phyloP scores from a whole-genome alignment of 2,329 filamentous ascomycete species.

The Colletotrichum sp. region DNA sequence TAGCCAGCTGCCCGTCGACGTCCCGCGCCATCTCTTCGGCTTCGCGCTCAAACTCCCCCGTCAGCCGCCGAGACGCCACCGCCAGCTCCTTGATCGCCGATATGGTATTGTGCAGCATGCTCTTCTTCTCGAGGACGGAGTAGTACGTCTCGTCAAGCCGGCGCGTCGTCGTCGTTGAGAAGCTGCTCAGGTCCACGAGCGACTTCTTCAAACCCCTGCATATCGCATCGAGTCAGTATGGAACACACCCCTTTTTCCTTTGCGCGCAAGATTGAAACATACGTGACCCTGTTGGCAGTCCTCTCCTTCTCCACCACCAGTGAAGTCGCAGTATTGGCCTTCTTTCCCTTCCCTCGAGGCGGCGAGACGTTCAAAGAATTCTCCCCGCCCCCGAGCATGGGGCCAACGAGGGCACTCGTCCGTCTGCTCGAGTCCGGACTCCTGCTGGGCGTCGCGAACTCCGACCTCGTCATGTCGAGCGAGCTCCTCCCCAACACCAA shows the following conservation, averaged over 20 bases:
- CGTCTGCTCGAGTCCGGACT: slow-evolving; percentile 50
- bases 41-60: slow-evolving; percentile 64
- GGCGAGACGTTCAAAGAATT: not conserved
- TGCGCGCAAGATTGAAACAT: slow-evolving; percentile 22
- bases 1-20: slow-evolving; percentile 63
- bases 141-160: slow-evolving; percentile 79
- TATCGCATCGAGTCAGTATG: not conserved
- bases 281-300: slow-evolving; percentile 45
- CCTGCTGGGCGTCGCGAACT: slow-evolving; percentile 47
- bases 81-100: slow-evolving; percentile 71
- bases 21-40: slow-evolving; percentile 65
- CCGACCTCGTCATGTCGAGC: slow-evolving; percentile 50
- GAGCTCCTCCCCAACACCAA: slow-evolving; percentile 37
- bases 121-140: slow-evolving; percentile 72
- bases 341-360: slow-evolving; percentile 21
- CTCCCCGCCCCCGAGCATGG: slow-evolving; percentile 26
- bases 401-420: slow-evolving; percentile 39
- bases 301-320: slow-evolving; percentile 46
- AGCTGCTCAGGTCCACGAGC: slow-evolving; percentile 58
- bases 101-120: slow-evolving; percentile 68
- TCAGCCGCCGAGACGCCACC: slow-evolving; percentile 61
- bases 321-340: slow-evolving; percentile 40
- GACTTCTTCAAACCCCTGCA: slow-evolving; percentile 57
- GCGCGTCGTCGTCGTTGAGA: slow-evolving; percentile 67
- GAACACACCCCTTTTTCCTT: not conserved